Conservation (phyloP, 257 asterid species). For the Przewalskia tangutica region DNA sequence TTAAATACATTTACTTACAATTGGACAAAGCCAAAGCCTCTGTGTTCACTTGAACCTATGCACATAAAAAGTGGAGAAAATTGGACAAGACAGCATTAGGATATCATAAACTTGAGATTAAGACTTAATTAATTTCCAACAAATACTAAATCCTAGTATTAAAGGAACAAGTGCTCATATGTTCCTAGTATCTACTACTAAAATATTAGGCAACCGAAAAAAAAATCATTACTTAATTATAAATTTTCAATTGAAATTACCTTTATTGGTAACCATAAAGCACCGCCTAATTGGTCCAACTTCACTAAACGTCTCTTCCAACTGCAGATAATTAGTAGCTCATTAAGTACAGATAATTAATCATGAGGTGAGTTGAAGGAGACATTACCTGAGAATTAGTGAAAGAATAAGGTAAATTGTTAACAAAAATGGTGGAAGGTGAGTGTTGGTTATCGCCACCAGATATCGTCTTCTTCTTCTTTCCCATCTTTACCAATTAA, state of each 20-base stretch:
- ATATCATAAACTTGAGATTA: no score
- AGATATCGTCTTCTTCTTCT: slow-evolving; percentile 36
- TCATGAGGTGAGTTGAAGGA: no score
- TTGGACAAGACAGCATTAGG: no score
- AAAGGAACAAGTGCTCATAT: not conserved
- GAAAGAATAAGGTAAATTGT: slow-evolving; percentile 71
- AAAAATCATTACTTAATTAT: not conserved
- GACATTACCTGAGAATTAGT: slow-evolving; percentile 50
- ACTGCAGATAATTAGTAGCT: slow-evolving; percentile 24
- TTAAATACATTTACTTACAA: slow-evolving; percentile 43
- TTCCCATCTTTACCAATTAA: slow-evolving; percentile 74
- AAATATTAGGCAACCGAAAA: not conserved
- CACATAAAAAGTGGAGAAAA: not conserved
- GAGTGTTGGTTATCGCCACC: slow-evolving; percentile 48
- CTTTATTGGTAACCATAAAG: slow-evolving; percentile 77
- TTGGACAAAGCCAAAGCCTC: slow-evolving; percentile 91
- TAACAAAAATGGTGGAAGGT: slow-evolving; percentile 67
- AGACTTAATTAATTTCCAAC: no score
- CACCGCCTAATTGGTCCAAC: slow-evolving; percentile 91
- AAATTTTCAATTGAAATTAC: slow-evolving; percentile 20
- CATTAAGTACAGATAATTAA: not conserved
- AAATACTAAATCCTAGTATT: not conserved
- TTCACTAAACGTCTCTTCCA: slow-evolving; percentile 87
- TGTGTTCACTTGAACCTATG: slow-evolving; percentile 73
- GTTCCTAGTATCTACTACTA: not conserved